Percentiles rank a stretch among this genome's conserved stretches.
Evolutionary conservation across 768 basidiomycete species (phyloP).

Genomic region (Leccinum variicolor): DNA sequence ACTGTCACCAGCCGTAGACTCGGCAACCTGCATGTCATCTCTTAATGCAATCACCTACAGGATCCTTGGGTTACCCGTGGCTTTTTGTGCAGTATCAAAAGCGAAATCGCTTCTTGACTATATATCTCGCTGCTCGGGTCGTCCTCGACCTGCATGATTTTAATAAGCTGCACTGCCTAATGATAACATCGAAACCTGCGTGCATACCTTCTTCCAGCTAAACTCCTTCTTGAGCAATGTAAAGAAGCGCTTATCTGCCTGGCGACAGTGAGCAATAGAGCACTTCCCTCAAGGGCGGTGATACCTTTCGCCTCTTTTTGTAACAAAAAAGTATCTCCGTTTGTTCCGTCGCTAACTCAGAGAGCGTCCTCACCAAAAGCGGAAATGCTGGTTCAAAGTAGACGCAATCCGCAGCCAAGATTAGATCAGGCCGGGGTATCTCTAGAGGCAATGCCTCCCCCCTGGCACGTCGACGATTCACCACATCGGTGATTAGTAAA

Average conservation of each 20-base stretch:
- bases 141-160: slow-evolving; percentile 48
- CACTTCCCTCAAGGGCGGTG: neutral
- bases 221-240: slow-evolving; percentile 74
- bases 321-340: slow-evolving; percentile 87
- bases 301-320: slow-evolving; percentile 88
- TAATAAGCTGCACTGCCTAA: slow-evolving; percentile 1
- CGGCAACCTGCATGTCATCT: neutral
- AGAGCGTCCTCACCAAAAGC: slow-evolving; percentile 76
- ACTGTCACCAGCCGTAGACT: neutral
- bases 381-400: slow-evolving; percentile 95
- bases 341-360: slow-evolving; percentile 50
- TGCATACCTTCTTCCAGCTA: slow-evolving; percentile 59
- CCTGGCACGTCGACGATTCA: slow-evolving; percentile 41
- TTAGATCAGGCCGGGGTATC: slow-evolving; percentile 55
- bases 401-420: slow-evolving; percentile 92
- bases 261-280: slow-evolving; percentile 3
- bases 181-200: neutral
- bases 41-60: neutral
- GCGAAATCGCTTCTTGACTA: slow-evolving; percentile 60
- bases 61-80: neutral
- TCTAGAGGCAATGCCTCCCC: slow-evolving; percentile 52
- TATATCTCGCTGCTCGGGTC: slow-evolving; percentile 60
- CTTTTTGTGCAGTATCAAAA: slow-evolving; percentile 41
- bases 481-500: neutral
- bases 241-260: slow-evolving; percentile 93